Evolutionary conservation across 2,329 filamentous ascomycete genomes (phyloP).

Genomic region (Botryotinia globosa): DNA sequence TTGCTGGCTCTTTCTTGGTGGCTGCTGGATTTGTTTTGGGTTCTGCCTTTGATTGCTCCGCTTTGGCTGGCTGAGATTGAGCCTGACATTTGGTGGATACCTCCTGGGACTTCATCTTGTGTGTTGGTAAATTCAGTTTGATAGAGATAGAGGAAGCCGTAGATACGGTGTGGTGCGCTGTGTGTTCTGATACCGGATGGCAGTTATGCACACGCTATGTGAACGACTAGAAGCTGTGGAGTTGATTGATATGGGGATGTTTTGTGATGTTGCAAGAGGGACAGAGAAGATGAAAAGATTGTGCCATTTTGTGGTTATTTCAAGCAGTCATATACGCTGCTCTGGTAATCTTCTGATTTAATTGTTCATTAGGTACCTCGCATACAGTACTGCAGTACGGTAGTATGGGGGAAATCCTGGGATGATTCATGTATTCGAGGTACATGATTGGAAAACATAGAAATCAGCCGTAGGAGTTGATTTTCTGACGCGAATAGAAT

Average conservation of each 20-base stretch:
- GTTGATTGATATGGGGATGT: background rate
- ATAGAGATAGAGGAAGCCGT: background rate
- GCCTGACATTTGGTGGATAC: background rate
- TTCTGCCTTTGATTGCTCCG: background rate
- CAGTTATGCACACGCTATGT: background rate
- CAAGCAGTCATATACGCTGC: background rate
- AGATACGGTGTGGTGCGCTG: background rate
- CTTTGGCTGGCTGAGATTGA: background rate
- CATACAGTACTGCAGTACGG: background rate
- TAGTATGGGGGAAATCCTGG: too few relatives aligned
- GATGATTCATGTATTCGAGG: background rate
- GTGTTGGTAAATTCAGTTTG: background rate
- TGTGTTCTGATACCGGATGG: background rate
- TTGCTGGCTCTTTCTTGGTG: background rate
- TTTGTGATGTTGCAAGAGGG: too few relatives aligned
- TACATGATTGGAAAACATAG: background rate
- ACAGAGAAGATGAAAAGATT: background rate
- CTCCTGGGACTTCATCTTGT: background rate
- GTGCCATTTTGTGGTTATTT: background rate
- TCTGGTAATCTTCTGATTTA: background rate
- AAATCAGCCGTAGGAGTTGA: background rate
- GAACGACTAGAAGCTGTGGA: background rate
- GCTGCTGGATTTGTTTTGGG: background rate
- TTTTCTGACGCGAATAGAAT: background rate
- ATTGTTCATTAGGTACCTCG: background rate